phyloP scores from a whole-genome alignment of 2,329 filamentous ascomycete species.

The Colletotrichum cordylinicola region DNA sequence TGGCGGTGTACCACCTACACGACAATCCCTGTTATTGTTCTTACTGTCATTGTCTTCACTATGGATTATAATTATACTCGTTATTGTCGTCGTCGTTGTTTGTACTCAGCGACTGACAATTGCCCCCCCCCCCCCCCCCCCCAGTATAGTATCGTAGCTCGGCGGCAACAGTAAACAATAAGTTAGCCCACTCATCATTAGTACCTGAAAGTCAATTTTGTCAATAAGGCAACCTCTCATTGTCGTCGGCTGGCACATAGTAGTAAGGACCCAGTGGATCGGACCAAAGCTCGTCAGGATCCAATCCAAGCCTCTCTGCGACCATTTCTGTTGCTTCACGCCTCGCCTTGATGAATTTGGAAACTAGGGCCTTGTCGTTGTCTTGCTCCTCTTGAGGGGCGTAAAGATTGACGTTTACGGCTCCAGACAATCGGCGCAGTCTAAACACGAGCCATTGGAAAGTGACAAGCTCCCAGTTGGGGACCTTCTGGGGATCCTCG shows the following conservation, averaged over 20 bases:
- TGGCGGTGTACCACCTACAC: too few species aligned
- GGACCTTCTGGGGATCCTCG: neutral
- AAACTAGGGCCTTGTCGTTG: neutral
- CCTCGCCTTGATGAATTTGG: neutral
- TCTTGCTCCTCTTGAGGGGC: neutral
- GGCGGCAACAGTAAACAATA: neutral
- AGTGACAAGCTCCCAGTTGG: neutral
- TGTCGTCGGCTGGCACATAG: neutral
- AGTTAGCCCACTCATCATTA: rapidly evolving
- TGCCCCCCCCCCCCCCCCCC: too few species aligned
- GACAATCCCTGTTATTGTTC: too few species aligned
- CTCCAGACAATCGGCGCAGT: neutral
- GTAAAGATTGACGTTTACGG: neutral
- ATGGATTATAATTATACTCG: too few species aligned
- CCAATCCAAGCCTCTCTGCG: neutral
- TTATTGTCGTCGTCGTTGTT: too few species aligned
- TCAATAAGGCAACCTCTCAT: neutral
- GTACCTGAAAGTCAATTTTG: neutral
- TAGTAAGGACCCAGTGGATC: neutral
- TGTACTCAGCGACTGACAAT: too few species aligned
- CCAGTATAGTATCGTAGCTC: too few species aligned
- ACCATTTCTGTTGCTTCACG: neutral
- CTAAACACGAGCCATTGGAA: neutral
- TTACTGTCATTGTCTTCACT: too few species aligned
- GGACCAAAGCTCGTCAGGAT: neutral